Percentiles rank a stretch among this genome's conserved stretches.
Conservation (phyloP, 768 basidiomycete genomes). For the Mycena leptocephala region DNA sequence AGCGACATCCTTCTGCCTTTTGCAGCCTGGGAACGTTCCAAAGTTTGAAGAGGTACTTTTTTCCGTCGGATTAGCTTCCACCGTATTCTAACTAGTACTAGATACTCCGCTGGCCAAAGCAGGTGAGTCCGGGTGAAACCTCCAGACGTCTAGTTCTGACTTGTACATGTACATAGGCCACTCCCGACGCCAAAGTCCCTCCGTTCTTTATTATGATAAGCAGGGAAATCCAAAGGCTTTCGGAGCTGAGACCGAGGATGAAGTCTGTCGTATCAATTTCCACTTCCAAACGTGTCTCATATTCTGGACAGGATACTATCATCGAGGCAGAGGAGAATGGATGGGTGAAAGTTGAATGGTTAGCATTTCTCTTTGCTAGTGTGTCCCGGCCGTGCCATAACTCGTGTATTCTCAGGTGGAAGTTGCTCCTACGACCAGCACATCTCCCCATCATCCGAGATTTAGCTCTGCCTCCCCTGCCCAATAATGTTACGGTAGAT, state of each 20-base stretch:
- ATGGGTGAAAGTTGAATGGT: slow-evolving; percentile 34
- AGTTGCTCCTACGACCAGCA: slow-evolving; percentile 36
- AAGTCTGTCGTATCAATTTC: neutral
- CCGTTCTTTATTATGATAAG: slow-evolving; percentile 39
- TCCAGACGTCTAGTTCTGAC: neutral
- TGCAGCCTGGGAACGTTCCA: slow-evolving; percentile 34
- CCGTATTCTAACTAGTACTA: neutral
- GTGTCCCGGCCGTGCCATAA: neutral
- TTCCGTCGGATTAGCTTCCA: neutral
- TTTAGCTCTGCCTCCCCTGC: slow-evolving; percentile 34
- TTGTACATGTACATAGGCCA: slow-evolving; percentile 16
- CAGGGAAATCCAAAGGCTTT: slow-evolving; percentile 32
- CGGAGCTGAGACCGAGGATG: slow-evolving; percentile 41
- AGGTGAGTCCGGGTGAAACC: slow-evolving; percentile 12
- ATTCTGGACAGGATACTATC: slow-evolving; percentile 10
- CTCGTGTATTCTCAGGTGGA: slow-evolving; percentile 28
- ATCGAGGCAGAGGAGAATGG: slow-evolving; percentile 33
- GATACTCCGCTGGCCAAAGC: slow-evolving; percentile 38
- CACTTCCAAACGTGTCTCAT: neutral
- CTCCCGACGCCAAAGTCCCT: slow-evolving; percentile 42
- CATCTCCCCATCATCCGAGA: slow-evolving; percentile 40
- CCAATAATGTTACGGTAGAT: slow-evolving; percentile 26
- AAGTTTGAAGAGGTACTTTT: slow-evolving; percentile 37
- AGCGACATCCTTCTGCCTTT: slow-evolving; percentile 32
- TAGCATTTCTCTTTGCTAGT: neutral